Evolutionary conservation across 257 asterid genomes (phyloP), one percentile per base, ranked within the genome.

Genomic region (Vinca minor): DNA sequence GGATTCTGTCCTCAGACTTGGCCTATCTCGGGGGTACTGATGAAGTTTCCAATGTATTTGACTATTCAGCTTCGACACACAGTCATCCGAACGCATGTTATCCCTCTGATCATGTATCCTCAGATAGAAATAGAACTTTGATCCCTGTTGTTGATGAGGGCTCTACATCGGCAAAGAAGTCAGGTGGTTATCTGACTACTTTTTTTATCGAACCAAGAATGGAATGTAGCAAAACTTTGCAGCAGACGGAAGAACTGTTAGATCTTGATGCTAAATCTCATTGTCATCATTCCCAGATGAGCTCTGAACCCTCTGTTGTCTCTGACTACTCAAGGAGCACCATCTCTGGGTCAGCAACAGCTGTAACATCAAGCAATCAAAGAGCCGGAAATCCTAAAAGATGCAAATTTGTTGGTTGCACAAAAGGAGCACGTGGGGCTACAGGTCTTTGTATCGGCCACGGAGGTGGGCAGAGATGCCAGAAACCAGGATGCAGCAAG

Each of bases 401-500:
- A 76, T 91, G 97, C 80, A 77, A 76, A 72, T 84, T 76, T 70
- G 49, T 25, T 0, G 95, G 86, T 15, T 91, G 97, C 69, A 55
- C 45, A 4, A 91, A 91, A 72, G 96, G 97, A 17, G 95, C 95
- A 67, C 82, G 97, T 5, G 96, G 96, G 34, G 86, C 96, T 2
- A 82, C 96, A 0, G 94, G 95, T 28, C 74, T 91, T 38, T 87
- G 97, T 70, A 91, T 91, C 42, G 89, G 93, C 25, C 97, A 91
- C 29, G 96, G 97, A 14, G 97, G 97, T 10, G 97, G 97, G 14
- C 91, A 82, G 72, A 82, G 96, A 71, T 91, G 97, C 80, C 96
- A 87, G 67, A 86, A 86, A 69, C 87, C 83, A 0, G 93, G 93
- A 4, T 91, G 97, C 74, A 79, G 64, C 66, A 87, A 83, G 71